Evolutionary conservation across 1,284 basidiomycete genomes (phyloP), one percentile per base, ranked within the genome.

Genomic region (Polyporus tsugae): DNA sequence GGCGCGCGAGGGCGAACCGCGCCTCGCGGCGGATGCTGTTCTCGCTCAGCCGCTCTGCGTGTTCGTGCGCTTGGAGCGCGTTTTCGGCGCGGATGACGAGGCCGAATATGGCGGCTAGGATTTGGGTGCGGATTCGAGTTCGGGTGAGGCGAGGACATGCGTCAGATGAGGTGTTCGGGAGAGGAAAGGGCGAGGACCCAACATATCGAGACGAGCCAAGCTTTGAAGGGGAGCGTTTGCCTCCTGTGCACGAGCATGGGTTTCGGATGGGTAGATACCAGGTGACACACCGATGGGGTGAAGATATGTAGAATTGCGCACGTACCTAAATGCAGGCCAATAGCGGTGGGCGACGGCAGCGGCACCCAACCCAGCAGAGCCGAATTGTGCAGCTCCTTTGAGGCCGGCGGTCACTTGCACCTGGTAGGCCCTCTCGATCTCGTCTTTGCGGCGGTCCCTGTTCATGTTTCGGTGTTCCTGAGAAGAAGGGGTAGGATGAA

Each of bases 221-320:
- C 89, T 79, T 96, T 96, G 82, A 95, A 89, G 1, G 91, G 88
- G 49, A 94, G 83, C 0, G 93, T 93, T 79, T 95, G 94, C 60
- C 89, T 87, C 71, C 93, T 94, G 42, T 52, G 46, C 44, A 29
- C 57, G 6, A 25, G 6, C 15, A 42, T 29, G 13, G 1, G 6
- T 17, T 33, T 33, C 15, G 29, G 13, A 39, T 38, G 36, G 38
- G 57, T 22, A n/a, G 36, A 17, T n/a, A 38, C n/a, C 35, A 39
- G 19, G 57, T n/a, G 25, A 5, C n/a, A 19, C 29, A 19, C 15
- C 19, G 53, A 6, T 36, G 9, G 22, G 10, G n/a, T 17, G 9
- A 39, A 6, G 5, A 39, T 22, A 38, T 5, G 35, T n/a, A 29
- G 22, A 33, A n/a, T 11, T 7, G 13, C 33, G 63, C 55, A 69